Evolutionary conservation across 768 basidiomycete species (phyloP).

Genomic region (Hysterangium stoloniferum): DNA sequence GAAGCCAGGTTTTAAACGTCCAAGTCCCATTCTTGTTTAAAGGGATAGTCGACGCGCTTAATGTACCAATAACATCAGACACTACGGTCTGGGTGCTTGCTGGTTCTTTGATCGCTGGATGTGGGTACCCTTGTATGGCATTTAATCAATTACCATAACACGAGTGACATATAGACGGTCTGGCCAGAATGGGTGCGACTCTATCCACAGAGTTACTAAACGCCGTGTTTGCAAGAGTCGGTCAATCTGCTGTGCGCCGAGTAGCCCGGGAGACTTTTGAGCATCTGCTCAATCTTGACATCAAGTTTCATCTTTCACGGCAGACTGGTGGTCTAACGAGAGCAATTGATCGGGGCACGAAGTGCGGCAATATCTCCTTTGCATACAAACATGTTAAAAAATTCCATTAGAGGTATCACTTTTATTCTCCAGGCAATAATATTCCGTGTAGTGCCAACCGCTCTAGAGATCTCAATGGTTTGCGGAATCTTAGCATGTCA

Average conservation of each 20-base stretch:
- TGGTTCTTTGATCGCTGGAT: constrained; percentile 85
- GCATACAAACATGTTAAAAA: too few relatives aligned
- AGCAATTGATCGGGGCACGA: constrained; percentile 96
- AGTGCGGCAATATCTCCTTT: too few relatives aligned
- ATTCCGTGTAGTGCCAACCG: constrained; percentile 93
- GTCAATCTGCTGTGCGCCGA: constrained; percentile 88
- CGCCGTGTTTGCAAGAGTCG: constrained; percentile 92
- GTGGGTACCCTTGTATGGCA: constrained; percentile 41
- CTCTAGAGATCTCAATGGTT: constrained; percentile 91
- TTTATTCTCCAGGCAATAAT: constrained; percentile 90
- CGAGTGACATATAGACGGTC: constrained; percentile 58
- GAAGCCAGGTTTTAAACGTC: constrained; percentile 75
- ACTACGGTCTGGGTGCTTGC: constrained; percentile 88
- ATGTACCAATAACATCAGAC: constrained; percentile 64
- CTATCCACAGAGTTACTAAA: constrained; percentile 90
- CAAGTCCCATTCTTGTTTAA: constrained; percentile 99
- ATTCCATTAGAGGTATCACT: constrained; percentile 74
- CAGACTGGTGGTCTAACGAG: constrained; percentile 95
- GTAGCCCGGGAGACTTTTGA: constrained; percentile 95
- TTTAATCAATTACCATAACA: background rate
- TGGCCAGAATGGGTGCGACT: constrained; percentile 82
- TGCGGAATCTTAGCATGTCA: constrained; percentile 86
- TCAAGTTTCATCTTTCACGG: constrained; percentile 85
- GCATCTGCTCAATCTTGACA: constrained; percentile 83
- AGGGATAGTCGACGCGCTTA: constrained; percentile 79